phyloP scores from a whole-genome alignment of 768 basidiomycete genomes.

The Naganishia vishniacii region DNA sequence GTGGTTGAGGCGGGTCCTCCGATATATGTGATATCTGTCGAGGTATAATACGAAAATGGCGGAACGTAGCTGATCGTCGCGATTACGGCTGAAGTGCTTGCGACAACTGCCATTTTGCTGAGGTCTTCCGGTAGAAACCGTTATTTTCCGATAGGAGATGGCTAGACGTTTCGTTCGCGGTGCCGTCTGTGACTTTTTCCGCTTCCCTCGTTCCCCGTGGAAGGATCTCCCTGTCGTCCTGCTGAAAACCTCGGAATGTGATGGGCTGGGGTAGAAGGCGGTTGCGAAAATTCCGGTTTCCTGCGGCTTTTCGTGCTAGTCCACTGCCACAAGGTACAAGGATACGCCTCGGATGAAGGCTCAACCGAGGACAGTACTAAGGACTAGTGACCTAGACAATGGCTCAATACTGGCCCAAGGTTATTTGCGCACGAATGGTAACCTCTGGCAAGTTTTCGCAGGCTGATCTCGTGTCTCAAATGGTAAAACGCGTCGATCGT shows the following conservation, averaged over 20 bases:
- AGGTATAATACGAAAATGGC: conserved; percentile 36
- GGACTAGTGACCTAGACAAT: neutral
- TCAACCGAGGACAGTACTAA: too few relatives aligned
- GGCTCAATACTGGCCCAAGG: too few relatives aligned
- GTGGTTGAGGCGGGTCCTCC: conserved; percentile 32
- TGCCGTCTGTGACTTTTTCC: too few relatives aligned
- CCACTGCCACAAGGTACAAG: too few relatives aligned
- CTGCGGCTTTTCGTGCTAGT: too few relatives aligned
- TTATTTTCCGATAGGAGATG: neutral
- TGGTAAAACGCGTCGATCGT: neutral
- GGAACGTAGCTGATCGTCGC: conserved; percentile 37
- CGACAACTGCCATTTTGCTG: conserved; percentile 39
- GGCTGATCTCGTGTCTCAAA: neutral
- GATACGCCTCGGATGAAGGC: too few relatives aligned
- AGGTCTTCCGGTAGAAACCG: neutral
- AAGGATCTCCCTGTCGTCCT: too few relatives aligned
- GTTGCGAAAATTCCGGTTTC: too few relatives aligned
- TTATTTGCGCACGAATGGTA: too few relatives aligned
- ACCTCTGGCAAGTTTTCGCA: neutral
- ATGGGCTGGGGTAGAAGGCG: too few relatives aligned
- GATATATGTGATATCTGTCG: conserved; percentile 23
- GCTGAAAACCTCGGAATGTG: too few relatives aligned
- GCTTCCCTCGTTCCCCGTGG: too few relatives aligned
- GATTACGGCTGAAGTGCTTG: conserved; percentile 33
- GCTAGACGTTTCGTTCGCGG: neutral